These are phyloP conservation scores for Syzygium jambos DNA, from an alignment of 345 rosid species.

Conservation along the genomic window DNA sequence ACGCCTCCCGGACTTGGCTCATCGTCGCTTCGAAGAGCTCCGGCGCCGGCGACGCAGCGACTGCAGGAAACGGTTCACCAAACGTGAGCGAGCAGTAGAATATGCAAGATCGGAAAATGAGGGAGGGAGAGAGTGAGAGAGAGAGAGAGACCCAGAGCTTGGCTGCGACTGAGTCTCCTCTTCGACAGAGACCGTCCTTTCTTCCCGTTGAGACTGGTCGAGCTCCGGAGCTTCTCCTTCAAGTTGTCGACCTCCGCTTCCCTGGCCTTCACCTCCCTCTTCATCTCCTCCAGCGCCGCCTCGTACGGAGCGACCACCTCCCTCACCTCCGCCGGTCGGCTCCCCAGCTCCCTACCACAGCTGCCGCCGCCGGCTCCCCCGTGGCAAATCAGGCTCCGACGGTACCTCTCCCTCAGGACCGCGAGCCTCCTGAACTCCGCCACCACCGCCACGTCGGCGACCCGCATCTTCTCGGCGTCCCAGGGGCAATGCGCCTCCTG, in stretches of 20 bases:
- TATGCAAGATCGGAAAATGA: not conserved
- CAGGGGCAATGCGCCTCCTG: conserved; percentile 97
- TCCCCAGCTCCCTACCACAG: conserved; percentile 7
- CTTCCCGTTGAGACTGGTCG: conserved; percentile 29
- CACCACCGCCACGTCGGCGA: conserved; percentile 74
- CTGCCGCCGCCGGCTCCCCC: conserved; percentile 21
- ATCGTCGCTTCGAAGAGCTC: conserved; percentile 67
- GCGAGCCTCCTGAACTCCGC: conserved; percentile 69
- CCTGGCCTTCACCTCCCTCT: conserved; percentile 68
- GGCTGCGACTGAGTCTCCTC: conserved; percentile 62
- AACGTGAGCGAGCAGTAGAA: not conserved
- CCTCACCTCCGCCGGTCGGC: conserved; percentile 45
- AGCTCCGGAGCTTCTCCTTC: conserved; percentile 58
- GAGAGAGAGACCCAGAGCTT: conserved; percentile 10
- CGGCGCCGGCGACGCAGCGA: conserved; percentile 66
- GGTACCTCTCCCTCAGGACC: conserved; percentile 61
- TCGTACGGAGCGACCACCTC: conserved; percentile 94
- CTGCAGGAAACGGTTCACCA: conserved; percentile 14
- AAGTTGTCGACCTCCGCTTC: conserved; percentile 63
- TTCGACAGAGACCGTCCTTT: conserved; percentile 50
- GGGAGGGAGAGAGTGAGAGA: not conserved
- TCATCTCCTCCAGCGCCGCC: conserved; percentile 77
- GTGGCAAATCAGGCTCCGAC: conserved; percentile 31
- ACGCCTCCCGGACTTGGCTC: conserved; percentile 65
- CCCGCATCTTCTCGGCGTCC: conserved; percentile 90